phyloP scores from a whole-genome alignment of 2,329 filamentous ascomycete species.

The Rhytidhysteron rufulum region DNA sequence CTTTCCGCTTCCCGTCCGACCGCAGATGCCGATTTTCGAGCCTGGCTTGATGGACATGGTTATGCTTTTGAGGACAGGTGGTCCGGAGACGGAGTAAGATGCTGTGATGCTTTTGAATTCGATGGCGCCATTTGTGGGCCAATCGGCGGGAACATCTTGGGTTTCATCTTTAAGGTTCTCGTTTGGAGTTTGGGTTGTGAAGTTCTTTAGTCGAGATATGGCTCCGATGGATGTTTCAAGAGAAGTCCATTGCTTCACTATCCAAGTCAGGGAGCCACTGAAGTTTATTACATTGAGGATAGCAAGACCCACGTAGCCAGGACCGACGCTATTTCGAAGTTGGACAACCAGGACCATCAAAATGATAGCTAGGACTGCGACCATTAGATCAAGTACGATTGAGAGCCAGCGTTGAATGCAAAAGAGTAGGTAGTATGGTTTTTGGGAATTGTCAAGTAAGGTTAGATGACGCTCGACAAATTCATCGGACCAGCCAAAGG shows the following conservation, averaged over 20 bases:
- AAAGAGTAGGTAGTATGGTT: slow-evolving; percentile 38
- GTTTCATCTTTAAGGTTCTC: slow-evolving; percentile 50
- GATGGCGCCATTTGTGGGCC: slow-evolving; percentile 35
- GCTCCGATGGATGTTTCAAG: slow-evolving; percentile 54
- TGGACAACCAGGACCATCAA: slow-evolving; percentile 23
- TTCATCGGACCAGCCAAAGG: slow-evolving; percentile 40
- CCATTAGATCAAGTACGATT: slow-evolving; percentile 26
- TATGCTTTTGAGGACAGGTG: not conserved
- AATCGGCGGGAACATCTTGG: slow-evolving; percentile 23
- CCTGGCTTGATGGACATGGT: not conserved
- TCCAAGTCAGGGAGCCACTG: slow-evolving; percentile 42
- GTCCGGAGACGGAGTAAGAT: slow-evolving; percentile 18
- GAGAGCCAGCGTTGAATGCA: slow-evolving; percentile 35
- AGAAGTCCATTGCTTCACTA: slow-evolving; percentile 48
- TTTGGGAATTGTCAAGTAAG: slow-evolving; percentile 33
- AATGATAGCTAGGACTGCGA: slow-evolving; percentile 23
- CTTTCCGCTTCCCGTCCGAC: slow-evolving; percentile 50
- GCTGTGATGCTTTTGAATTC: slow-evolving; percentile 34
- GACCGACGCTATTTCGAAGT: slow-evolving; percentile 31
- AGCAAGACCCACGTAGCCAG: slow-evolving; percentile 46
- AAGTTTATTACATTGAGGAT: slow-evolving; percentile 48
- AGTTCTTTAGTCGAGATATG: slow-evolving; percentile 47
- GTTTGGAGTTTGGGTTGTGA: slow-evolving; percentile 37
- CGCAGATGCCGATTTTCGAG: slow-evolving; percentile 42
- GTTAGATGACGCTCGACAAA: slow-evolving; percentile 1